Conservation (phyloP, 1,139 yeast species). For the Yamadazyma jaroonii region DNA sequence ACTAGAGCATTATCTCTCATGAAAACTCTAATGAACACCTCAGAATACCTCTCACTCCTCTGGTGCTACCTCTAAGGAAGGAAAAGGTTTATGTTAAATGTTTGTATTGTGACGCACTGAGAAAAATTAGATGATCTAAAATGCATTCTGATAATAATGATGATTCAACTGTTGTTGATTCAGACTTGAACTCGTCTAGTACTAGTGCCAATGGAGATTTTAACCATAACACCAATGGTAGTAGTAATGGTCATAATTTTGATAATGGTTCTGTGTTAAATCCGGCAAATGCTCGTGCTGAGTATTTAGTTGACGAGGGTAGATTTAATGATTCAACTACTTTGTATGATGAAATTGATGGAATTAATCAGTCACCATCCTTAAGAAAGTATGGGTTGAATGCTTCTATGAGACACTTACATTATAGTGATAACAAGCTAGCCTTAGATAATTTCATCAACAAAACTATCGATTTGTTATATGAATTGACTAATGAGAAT, state of each 20-base stretch:
- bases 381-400: slow-evolving; percentile 21
- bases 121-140: slow-evolving; percentile 2
- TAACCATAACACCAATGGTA: background rate
- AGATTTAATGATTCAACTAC: slow-evolving; percentile 8
- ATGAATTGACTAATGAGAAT: slow-evolving; percentile 56
- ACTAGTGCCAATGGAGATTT: background rate
- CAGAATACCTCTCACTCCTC: too few relatives aligned
- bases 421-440: slow-evolving; percentile 65
- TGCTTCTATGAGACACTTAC: slow-evolving; percentile 61
- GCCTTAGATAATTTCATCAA: slow-evolving; percentile 63
- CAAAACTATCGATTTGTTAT: slow-evolving; percentile 51
- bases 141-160: background rate
- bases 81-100: too few relatives aligned
- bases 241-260: background rate
- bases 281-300: slow-evolving; percentile 1
- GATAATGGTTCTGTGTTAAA: background rate
- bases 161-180: slow-evolving; percentile 1
- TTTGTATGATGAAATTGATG: slow-evolving; percentile 8
- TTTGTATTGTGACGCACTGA: slow-evolving; percentile 1
- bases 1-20: too few relatives aligned
- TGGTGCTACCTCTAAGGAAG: too few relatives aligned
- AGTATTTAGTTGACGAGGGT: slow-evolving; percentile 8
- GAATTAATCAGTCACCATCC: slow-evolving; percentile 5
- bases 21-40: too few relatives aligned
- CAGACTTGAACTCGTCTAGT: background rate